Evolutionary conservation across 345 rosid genomes (phyloP).

Genomic region (Conringia planisiliqua): DNA sequence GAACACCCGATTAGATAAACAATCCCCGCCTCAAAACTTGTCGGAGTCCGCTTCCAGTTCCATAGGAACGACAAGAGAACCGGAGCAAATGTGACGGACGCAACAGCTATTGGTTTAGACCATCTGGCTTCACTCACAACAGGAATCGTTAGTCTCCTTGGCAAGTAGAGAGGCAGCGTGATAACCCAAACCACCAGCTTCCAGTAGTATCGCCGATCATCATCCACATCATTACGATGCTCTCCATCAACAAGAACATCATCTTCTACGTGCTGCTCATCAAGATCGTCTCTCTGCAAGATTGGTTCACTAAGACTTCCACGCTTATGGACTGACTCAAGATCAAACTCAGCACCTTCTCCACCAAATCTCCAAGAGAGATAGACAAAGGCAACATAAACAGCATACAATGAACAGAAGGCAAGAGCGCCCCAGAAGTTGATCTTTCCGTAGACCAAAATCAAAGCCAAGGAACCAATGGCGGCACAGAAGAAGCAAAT

Average conservation of each 20-base stretch:
- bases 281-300: conserved; percentile 12
- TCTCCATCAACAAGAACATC: conserved; percentile 7
- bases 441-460: conserved; percentile 51
- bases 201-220: conserved; percentile 22
- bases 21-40: conserved; percentile 29
- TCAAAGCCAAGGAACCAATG: conserved; percentile 54
- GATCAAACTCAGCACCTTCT: conserved; percentile 28
- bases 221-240: background rate
- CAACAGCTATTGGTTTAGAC: conserved; percentile 75
- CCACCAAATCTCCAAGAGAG: conserved; percentile 36
- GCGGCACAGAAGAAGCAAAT: conserved; percentile 61
- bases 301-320: conserved; percentile 31
- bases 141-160: conserved; percentile 83
- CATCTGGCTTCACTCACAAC: conserved; percentile 60
- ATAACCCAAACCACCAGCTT: conserved; percentile 38
- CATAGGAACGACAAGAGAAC: conserved; percentile 54
- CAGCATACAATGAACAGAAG: conserved; percentile 57
- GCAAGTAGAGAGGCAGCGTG: conserved; percentile 73
- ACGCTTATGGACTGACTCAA: conserved; percentile 29
- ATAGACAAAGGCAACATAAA: conserved; percentile 60
- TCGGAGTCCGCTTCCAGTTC: conserved; percentile 40
- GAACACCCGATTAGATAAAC: conserved; percentile 48
- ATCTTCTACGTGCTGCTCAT: background rate
- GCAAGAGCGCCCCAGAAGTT: conserved; percentile 57
- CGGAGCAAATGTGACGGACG: conserved; percentile 68